A percentile compares a stretch with the other conserved stretches of the same genome.
These are phyloP conservation scores for Paraconiothyrium sp. DNA, from an alignment of 2,329 filamentous ascomycete species.

Conservation along the genomic window DNA sequence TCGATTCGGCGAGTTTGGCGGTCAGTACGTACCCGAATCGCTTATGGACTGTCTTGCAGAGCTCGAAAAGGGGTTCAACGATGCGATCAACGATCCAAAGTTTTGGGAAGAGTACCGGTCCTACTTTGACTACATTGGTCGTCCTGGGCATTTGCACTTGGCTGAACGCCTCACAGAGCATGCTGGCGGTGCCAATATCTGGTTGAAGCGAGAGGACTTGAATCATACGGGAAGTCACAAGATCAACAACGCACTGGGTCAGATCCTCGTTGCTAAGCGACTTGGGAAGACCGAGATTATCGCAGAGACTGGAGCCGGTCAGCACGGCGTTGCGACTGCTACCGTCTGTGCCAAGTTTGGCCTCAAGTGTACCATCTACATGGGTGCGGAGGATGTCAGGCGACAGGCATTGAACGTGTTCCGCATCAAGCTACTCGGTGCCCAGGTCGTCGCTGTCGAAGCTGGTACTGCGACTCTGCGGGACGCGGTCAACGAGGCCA, in stretches of 20 bases:
- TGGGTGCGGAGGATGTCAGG: constrained; percentile 97
- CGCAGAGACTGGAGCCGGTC: constrained; percentile 95
- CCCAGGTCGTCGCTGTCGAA: constrained; percentile 91
- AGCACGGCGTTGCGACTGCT: constrained; percentile 97
- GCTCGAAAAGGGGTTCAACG: constrained; percentile 89
- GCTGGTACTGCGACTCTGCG: constrained; percentile 76
- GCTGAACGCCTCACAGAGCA: constrained; percentile 88
- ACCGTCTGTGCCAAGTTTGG: constrained; percentile 98
- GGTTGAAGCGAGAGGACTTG: constrained; percentile 95
- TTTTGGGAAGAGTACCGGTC: constrained; percentile 98
- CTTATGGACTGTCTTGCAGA: constrained; percentile 96
- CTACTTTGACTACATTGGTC: constrained; percentile 97
- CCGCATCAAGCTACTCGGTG: constrained; percentile 95
- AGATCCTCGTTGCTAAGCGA: constrained; percentile 84
- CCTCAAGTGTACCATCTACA: constrained; percentile 97
- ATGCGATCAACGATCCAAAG: constrained; percentile 82
- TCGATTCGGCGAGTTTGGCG: constrained; percentile 94
- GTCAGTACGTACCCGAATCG: constrained; percentile 96
- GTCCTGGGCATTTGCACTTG: constrained; percentile 89
- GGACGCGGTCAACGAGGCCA: constrained; percentile 87
- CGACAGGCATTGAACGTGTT: constrained; percentile 98
- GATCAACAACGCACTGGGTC: constrained; percentile 98
- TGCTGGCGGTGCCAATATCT: constrained; percentile 93
- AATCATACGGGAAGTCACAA: constrained; percentile 99
- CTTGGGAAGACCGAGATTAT: constrained; percentile 97